phyloP scores from a whole-genome alignment of 495 filamentous ascomycete genomes.

The Penicillium dipodomyicola region DNA sequence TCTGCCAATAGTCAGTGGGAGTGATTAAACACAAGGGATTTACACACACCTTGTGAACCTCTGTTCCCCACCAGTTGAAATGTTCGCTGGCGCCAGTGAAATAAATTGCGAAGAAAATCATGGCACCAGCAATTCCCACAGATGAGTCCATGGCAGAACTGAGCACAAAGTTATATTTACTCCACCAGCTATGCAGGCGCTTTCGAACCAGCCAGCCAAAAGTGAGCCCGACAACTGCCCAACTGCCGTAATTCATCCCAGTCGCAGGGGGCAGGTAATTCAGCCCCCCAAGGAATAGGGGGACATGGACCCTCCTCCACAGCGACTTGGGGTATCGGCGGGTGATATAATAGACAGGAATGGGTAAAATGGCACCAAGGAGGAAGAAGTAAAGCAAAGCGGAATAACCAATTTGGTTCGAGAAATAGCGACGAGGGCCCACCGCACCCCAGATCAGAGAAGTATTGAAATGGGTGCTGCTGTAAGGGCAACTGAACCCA shows the following conservation, averaged over 20 bases:
- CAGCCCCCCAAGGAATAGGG: conserved; percentile 31
- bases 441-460: conserved; percentile 87
- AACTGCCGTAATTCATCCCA: conserved; percentile 78
- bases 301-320: conserved; percentile 27
- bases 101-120: conserved; percentile 78
- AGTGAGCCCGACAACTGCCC: conserved; percentile 74
- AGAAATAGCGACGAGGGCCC: conserved; percentile 64
- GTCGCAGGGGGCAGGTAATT: conserved; percentile 48
- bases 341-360: conserved; percentile 61
- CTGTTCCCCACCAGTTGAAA: conserved; percentile 75
- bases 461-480: conserved; percentile 81
- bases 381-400: conserved; percentile 68
- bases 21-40: not conserved
- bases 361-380: conserved; percentile 66
- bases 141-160: conserved; percentile 77
- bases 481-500: conserved; percentile 82
- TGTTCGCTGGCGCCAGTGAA: conserved; percentile 59
- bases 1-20: conserved; percentile 11
- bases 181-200: conserved; percentile 67
- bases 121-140: conserved; percentile 69
- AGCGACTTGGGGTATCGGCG: conserved; percentile 29
- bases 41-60: conserved; percentile 53
- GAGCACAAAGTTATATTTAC: conserved; percentile 83
- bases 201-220: conserved; percentile 61
- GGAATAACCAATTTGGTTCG: conserved; percentile 49